Conservation (phyloP, 164 flowering plant species). For the Malania oleifera region DNA sequence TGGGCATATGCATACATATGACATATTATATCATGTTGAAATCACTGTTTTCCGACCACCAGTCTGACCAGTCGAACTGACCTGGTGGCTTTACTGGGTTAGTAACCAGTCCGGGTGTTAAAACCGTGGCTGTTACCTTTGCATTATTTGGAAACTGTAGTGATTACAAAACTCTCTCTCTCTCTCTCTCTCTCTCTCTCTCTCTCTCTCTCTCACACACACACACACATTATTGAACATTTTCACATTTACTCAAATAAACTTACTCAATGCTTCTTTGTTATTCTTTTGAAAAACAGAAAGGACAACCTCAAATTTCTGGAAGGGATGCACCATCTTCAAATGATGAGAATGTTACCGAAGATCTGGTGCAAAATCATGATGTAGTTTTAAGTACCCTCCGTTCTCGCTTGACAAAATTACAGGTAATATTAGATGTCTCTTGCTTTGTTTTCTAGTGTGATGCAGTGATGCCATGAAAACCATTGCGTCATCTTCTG, state of each 20-base stretch:
- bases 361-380: constrained; percentile 66
- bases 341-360: constrained; percentile 36
- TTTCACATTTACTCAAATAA: not conserved
- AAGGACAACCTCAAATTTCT: constrained; percentile 34
- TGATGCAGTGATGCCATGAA: constrained; percentile 7
- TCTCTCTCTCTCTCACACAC: not conserved
- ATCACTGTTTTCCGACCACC: too few relatives aligned
- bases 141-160: too few relatives aligned
- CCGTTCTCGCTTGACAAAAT: constrained; percentile 71
- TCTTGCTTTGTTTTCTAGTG: not conserved
- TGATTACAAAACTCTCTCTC: too few relatives aligned
- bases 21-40: too few relatives aligned
- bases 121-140: too few relatives aligned
- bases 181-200: too few relatives aligned
- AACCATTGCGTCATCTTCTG: not conserved
- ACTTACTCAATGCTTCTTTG: not conserved
- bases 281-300: constrained; percentile 32
- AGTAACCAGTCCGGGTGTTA: too few relatives aligned
- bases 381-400: constrained; percentile 62
- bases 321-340: constrained; percentile 28
- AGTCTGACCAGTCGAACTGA: too few relatives aligned
- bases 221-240: not conserved
- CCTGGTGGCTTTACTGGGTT: too few relatives aligned
- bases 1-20: too few relatives aligned
- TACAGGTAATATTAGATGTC: constrained; percentile 54